Evolutionary conservation across 805 yeast genomes (phyloP), one percentile per base, ranked within the genome.

Genomic region (Blastobotrys chiropterorum): DNA sequence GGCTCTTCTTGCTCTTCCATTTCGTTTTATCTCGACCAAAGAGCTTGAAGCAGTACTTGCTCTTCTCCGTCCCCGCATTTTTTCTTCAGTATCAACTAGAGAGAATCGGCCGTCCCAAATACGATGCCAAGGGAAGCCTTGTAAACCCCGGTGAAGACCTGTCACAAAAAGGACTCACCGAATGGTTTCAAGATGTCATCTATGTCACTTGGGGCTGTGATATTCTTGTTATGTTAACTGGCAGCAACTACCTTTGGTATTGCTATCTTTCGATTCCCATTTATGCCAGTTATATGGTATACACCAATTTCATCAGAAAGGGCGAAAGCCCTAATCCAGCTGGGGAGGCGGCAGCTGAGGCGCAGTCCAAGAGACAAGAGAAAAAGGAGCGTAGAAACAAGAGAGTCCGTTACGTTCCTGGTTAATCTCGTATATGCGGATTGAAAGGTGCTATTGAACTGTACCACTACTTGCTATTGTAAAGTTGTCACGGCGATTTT

Each of bases 111-210:
- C 67, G 89, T 50, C 90, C 92, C 1, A 66, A 55, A 31, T 83
- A 71, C 61, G 67, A 72, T 14, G 62, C 59, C 1, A 76, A 76
- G 44, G 76, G 76, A 1, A 72, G 73, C 49, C 68, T 85, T 46
- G 62, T 76, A 2, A 68, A 66, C 11, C 65, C 85, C 1, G 92
- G 90, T 1, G 78, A 75, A 30, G 86, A 86, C 59, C 73, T 85
- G 53, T 67, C 67, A 51, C 86, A 79, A 54, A 62, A 67, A 2
- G 94, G 94, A 0, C 70, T 86, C 41, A 82, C 82, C 39, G 92
- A 86, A 66, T 85, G 82, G 70, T 69, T 85, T 73, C 82, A 82
- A 62, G 94, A 86, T 62, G 65, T 84, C 11, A 69, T 86, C 53
- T 85, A 85, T 62, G 65, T 85, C 45, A 83, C 90, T 2, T 75